Base-by-base conservation (phyloP, 805 yeast species). In the Wickerhamomyces hampshirensis region DNA sequence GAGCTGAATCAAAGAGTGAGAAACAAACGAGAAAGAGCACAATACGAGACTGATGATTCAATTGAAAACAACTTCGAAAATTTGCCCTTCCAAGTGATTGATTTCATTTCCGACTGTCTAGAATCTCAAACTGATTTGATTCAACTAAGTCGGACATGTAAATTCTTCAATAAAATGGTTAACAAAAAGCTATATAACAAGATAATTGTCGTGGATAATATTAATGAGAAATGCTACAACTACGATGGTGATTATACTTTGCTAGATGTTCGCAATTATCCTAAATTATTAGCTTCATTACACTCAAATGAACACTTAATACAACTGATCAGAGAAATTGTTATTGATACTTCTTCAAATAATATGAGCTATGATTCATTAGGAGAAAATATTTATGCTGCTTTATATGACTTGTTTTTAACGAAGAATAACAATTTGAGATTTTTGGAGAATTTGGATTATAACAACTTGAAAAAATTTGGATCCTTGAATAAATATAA, bases 121-220 rank as follows among this genome's bases (percentile, higher is more conserved):
- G 59, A 50, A 21, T 39, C 50, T 1, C 60, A 55, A 33, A 38
- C 34, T 17, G 62, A 57, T 26, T 38, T 57, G 26, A 48, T 56
- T 29, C 37, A 44, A 17, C 37, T 56, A 31, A 38, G 48, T 8
- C 49, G 31, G 32, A 48, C 58, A 3, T 53, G 59, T 33, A 40
- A 43, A 28, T 46, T 48, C 32, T 53, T 57, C 41, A 50, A 53
- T 37, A 44, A 34, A 21, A 43, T 57, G 46, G 50, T 56, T 17
- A 54, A 48, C 30, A 38, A 33, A 18, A 42, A 49, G 27, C 33
- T 56, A n/a, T 57, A 56, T 37, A 29, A 41, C 2, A 50, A 46
- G 35, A 47, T 57, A 16, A 39, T 51, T 14, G 38, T 57, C 7
- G 51, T 55, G 17, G 57, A 54, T 36, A 39, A 46, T 35, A 43